Conservation (phyloP, 2,329 filamentous ascomycete genomes). For the Botryosphaeria dothidea region DNA sequence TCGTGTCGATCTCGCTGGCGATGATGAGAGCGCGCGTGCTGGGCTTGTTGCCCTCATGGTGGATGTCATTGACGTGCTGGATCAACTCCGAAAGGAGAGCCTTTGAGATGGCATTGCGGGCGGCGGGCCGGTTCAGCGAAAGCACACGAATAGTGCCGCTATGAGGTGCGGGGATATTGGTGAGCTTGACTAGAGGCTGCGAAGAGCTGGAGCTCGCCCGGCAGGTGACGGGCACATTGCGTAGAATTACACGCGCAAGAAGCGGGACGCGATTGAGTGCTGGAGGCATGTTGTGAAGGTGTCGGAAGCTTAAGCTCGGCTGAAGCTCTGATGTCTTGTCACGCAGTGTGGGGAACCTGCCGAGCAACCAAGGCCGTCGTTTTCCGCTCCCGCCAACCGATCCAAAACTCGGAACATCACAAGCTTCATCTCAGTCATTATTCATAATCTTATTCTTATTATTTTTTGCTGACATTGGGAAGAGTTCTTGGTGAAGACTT, state of each 20-base stretch:
- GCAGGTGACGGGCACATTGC: not conserved
- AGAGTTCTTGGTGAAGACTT: too few species aligned
- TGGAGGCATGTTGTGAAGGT: slow-evolving; percentile 11
- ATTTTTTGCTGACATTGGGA: too few species aligned
- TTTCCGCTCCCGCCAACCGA: not conserved
- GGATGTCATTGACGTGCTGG: slow-evolving; percentile 71
- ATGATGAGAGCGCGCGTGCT: slow-evolving; percentile 79
- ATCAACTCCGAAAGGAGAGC: slow-evolving; percentile 72
- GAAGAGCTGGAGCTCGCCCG: slow-evolving; percentile 17
- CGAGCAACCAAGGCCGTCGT: not conserved
- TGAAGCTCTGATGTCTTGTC: not conserved
- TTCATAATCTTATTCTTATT: too few species aligned
- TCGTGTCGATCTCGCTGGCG: slow-evolving; percentile 79
- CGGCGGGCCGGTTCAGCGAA: slow-evolving; percentile 78
- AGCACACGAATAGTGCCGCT: slow-evolving; percentile 85
- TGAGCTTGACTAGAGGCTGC: slow-evolving; percentile 64
- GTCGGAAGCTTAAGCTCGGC: slow-evolving; percentile 8
- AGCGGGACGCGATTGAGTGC: slow-evolving; percentile 4
- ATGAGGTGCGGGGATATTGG: slow-evolving; percentile 73
- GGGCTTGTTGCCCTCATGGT: slow-evolving; percentile 57
- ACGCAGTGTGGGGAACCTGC: slow-evolving; percentile 11
- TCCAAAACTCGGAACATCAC: too few species aligned
- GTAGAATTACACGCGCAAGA: slow-evolving; percentile 7
- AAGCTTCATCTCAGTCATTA: too few species aligned
- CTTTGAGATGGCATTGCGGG: slow-evolving; percentile 88